A percentile compares a stretch with the other conserved stretches of the same genome.
Evolutionary conservation across 208 protist genomes (phyloP).

Genomic region (Crithidia sp.): DNA sequence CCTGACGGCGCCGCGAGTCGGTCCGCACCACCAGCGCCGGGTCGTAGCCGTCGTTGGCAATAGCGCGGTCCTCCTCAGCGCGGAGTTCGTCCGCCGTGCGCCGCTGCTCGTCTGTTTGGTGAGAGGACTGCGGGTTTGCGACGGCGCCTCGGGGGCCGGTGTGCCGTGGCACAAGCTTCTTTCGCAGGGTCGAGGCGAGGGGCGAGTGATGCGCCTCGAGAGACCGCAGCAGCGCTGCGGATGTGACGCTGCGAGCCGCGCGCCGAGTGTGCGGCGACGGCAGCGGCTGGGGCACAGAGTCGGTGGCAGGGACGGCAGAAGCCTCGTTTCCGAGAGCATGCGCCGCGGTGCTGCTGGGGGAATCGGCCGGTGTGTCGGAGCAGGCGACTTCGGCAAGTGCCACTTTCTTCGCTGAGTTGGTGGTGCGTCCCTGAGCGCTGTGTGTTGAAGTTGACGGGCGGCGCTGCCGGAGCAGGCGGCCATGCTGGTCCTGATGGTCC

Average conservation of each 20-base stretch:
- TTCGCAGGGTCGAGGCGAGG: slow-evolving; percentile 18
- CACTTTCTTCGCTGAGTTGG: too few species aligned
- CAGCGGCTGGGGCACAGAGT: too few species aligned
- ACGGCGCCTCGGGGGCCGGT: slow-evolving; percentile 26
- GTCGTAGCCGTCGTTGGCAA: slow-evolving; percentile 39
- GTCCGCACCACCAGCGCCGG: slow-evolving; percentile 59
- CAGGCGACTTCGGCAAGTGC: too few species aligned
- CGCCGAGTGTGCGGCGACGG: neutral
- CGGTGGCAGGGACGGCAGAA: too few species aligned
- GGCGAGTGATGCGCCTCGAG: slow-evolving; percentile 14
- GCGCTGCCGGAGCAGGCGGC: neutral
- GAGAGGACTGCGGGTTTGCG: slow-evolving; percentile 5
- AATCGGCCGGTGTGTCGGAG: too few species aligned
- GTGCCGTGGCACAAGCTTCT: slow-evolving; percentile 22
- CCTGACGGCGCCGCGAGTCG: slow-evolving; percentile 37
- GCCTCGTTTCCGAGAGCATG: too few species aligned
- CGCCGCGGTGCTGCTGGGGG: too few species aligned
- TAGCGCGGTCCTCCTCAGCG: slow-evolving; percentile 10
- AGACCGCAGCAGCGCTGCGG: slow-evolving; percentile 1
- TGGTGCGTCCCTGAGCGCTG: too few species aligned
- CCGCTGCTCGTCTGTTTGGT: slow-evolving; percentile 23
- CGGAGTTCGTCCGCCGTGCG: slow-evolving; percentile 17
- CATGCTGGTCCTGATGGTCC: neutral
- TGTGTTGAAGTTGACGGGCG: neutral
- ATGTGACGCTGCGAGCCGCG: neutral